Evolutionary conservation across 306 rosid species (phyloP).

Genomic region (Glycyrrhiza uralensis): DNA sequence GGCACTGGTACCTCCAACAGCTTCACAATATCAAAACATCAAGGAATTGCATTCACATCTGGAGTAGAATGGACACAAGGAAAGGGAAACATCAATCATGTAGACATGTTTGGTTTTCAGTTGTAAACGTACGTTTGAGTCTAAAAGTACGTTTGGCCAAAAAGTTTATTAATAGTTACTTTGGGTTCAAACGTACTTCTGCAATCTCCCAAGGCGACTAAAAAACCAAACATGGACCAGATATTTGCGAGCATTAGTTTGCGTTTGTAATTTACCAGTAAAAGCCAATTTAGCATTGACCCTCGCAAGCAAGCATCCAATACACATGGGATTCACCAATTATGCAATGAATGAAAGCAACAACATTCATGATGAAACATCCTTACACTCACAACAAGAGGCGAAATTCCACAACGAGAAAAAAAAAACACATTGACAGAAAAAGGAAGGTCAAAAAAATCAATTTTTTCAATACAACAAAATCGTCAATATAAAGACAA

Average conservation of each 20-base stretch:
- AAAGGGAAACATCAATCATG: neutral
- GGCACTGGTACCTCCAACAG: conserved; percentile 10
- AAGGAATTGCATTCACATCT: neutral
- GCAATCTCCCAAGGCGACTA: no score
- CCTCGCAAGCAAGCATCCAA: neutral
- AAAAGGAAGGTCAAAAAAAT: neutral
- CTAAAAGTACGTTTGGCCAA: no score
- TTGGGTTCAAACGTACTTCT: no score
- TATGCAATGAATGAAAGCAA: neutral
- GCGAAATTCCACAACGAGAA: neutral
- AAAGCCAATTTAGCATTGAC: neutral
- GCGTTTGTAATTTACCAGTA: neutral
- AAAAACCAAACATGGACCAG: no score
- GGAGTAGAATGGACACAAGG: neutral
- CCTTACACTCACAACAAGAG: neutral
- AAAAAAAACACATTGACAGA: neutral
- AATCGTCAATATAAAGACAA: conserved; percentile 15
- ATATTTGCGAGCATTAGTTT: neutral
- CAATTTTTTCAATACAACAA: neutral
- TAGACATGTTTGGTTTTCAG: no score
- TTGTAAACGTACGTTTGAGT: no score
- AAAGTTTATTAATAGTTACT: no score
- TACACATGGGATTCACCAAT: neutral
- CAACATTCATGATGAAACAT: conserved; percentile 7
- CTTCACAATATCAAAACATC: conserved; percentile 5